phyloP scores from a whole-genome alignment of 108 stramenopile genomes.

The Skeletonema menzelii region DNA sequence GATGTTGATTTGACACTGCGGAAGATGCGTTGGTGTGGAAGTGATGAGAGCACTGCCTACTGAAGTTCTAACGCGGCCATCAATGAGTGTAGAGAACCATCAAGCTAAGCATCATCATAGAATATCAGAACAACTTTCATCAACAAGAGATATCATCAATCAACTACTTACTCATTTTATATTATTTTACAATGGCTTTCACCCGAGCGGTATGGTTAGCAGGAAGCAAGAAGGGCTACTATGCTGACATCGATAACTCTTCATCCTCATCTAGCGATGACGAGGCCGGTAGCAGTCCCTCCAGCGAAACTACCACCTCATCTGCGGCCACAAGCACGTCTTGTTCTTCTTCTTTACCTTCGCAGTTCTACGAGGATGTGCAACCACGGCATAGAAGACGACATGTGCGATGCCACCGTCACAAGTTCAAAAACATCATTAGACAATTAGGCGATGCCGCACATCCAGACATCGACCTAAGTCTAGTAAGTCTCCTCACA shows the following conservation, averaged over 20 bases:
- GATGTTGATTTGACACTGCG: no score
- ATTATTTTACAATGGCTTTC: background rate
- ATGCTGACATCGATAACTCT: slow-evolving; percentile 8
- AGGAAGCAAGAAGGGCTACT: slow-evolving; percentile 22
- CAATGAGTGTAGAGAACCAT: no score
- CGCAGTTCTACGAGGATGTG: background rate
- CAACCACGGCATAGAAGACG: background rate
- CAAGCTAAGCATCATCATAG: no score
- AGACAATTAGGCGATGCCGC: background rate
- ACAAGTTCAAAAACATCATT: background rate
- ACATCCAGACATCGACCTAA: slow-evolving; percentile 20
- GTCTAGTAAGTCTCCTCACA: slow-evolving; percentile 15
- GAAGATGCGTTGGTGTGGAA: no score
- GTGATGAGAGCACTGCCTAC: no score
- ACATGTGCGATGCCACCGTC: background rate
- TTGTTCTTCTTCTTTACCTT: background rate
- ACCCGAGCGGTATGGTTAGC: background rate
- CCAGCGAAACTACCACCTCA: background rate
- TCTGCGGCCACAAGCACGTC: background rate
- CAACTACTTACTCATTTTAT: background rate
- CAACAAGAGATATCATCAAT: background rate
- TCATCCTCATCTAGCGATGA: background rate
- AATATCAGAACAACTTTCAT: background rate
- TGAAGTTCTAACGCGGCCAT: no score
- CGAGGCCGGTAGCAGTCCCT: background rate